Base-by-base conservation (phyloP, 306 rosid species). In the Malus orientalis region DNA sequence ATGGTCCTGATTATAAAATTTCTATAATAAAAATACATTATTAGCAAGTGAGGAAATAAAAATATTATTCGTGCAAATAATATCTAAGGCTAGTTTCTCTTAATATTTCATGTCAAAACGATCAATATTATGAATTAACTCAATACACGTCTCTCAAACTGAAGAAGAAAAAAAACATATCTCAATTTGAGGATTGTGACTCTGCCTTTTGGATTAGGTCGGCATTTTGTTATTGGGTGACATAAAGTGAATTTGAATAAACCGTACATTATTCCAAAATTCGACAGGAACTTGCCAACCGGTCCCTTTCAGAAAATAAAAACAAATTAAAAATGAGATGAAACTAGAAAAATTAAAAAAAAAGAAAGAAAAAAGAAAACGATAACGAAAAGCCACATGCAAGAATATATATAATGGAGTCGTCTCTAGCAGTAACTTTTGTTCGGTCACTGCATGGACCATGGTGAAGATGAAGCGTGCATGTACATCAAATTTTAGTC, bases 241-340 rank as follows among this genome's bases (percentile, higher is more conserved):
- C 13, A 69, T 45, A 70, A 78, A 47, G 71, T 10, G 69, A 23
- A 32, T 16, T 32, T 45, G 36, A 71, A 71, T 22, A 12, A 49
- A 44, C 38, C 71, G 16, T 40, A 38, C 44, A 38, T 32, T 33
- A 78, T 70, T 67, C 81, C 23, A 67, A 78, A 60, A 61, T 11
- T 15, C 38, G 76, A 47, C 38, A 44, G 57, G 36, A 45, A 23
- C 22, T 4, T 16, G 69, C 71, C 36, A 47, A 62, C 30, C 32
- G 76, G 57, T 62, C 66, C 76, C 62, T 45, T 16, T 4, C 15
- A 2, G 6, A 53, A 66, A 62, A 77, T 9, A 53, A 49, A 8
- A 18, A 6, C 15, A 13, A 12, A 54, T 2, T 25, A 27, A 7
- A 7, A 18, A 58, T 16, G 29, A 69, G 4, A 60, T 2, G 3